A percentile compares a stretch with the other conserved stretches of the same genome.
These are phyloP conservation scores for Lithospermum erythrorhizon DNA, from an alignment of 257 asterid genomes.

Conservation along the genomic window DNA sequence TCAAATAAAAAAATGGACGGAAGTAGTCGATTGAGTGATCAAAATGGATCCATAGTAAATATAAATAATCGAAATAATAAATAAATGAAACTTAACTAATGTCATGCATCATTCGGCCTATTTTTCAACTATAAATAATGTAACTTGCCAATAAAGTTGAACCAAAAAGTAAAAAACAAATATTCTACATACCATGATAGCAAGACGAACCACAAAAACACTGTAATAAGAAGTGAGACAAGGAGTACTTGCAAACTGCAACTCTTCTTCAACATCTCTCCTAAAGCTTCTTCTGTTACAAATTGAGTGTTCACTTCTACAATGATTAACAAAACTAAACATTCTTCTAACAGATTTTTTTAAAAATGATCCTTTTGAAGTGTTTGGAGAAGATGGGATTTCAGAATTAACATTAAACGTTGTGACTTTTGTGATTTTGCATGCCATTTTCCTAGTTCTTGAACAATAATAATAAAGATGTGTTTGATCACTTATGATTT, in stretches of 20 bases:
- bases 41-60: too few species aligned
- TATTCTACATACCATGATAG: constrained; percentile 58
- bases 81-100: too few species aligned
- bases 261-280: constrained; percentile 54
- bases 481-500: background rate
- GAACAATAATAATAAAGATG: background rate
- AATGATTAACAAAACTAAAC: constrained; percentile 21
- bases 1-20: too few species aligned
- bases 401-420: constrained; percentile 14
- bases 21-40: too few species aligned
- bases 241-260: constrained; percentile 40
- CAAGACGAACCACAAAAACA: constrained; percentile 87
- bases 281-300: constrained; percentile 26
- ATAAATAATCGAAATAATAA: too few species aligned
- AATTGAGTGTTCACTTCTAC: constrained; percentile 17
- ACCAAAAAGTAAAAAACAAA: background rate
- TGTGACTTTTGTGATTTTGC: constrained; percentile 2
- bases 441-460: constrained; percentile 12
- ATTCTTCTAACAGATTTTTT: constrained; percentile 14
- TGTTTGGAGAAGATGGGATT: constrained; percentile 16
- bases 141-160: background rate
- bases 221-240: constrained; percentile 69
- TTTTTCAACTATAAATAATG: too few species aligned
- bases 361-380: constrained; percentile 19
- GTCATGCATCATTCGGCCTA: too few species aligned